A percentile compares a stretch with the other conserved stretches of the same genome.
phyloP scores from a whole-genome alignment of 768 basidiomycete genomes.

The Rhodotorula paludigena region DNA sequence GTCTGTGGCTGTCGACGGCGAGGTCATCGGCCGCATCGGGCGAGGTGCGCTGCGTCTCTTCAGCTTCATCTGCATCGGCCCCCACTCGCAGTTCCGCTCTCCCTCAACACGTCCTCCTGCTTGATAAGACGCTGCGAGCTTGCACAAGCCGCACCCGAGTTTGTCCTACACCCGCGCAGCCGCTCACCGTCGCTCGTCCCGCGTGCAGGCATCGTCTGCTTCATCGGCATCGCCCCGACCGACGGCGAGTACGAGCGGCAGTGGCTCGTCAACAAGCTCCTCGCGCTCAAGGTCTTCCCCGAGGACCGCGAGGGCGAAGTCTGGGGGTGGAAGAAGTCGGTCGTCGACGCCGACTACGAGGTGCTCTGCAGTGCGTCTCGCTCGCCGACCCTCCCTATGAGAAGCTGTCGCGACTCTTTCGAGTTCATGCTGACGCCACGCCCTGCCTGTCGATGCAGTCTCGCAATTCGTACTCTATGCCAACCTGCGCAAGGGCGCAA shows the following conservation, averaged over 20 bases:
- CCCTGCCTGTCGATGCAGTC: constrained; percentile 48
- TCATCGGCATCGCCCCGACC: constrained; percentile 52
- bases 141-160: too few species aligned
- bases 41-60: constrained; percentile 8
- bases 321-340: constrained; percentile 77
- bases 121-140: too few species aligned
- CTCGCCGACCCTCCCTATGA: too few species aligned
- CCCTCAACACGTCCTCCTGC: not conserved
- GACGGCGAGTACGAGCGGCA: constrained; percentile 72
- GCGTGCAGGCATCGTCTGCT: constrained; percentile 16
- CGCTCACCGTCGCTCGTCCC: too few species aligned
- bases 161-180: too few species aligned
- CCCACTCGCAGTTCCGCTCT: not conserved
- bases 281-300: constrained; percentile 54
- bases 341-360: constrained; percentile 83
- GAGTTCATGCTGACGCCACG: not conserved
- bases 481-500: constrained; percentile 73
- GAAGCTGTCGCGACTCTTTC: too few species aligned
- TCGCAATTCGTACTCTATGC: constrained; percentile 94
- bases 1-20: constrained; percentile 23
- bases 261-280: constrained; percentile 68
- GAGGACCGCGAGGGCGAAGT: constrained; percentile 43
- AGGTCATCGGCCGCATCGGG: constrained; percentile 13
- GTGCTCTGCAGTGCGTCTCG: constrained; percentile 64
- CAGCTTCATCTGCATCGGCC: not conserved